Evolutionary conservation across 371 early-diverging fungal species (phyloP), one percentile per base, ranked within the genome.

Genomic region (Funneliformis caledonium): DNA sequence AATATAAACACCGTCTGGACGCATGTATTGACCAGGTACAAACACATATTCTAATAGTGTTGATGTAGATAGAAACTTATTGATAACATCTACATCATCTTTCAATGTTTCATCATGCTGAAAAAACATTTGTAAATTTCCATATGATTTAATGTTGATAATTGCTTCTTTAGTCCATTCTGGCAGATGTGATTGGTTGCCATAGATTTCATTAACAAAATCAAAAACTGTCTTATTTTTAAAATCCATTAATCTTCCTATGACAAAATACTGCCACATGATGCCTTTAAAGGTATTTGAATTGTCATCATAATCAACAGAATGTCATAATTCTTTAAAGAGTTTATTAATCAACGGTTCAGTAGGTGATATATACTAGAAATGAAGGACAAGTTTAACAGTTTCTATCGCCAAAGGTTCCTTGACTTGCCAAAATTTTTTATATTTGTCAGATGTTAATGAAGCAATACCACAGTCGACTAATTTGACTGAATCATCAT

Each of bases 401-500:
- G 7, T 7, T 0, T 16, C 14, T 65, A 65, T 65, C 16, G 67
- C 67, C 1, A 65, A 65, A 65, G 67, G 67, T 65, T 65, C 67
- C 12, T 65, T 65, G 31, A 65, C 67, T 65, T 65, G 67, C 31
- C 31, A 33, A 65, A 33, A 65, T 33, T 16, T 26, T 65, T 33
- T 5, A 65, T 42, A 14, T 65, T 31, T 26, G 11, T 26, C 42
- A 5, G 31, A 42, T 16, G 14, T 65, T 31, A 65, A 65, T 33
- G 67, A 65, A 65, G 31, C 42, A 26, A 65, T 65, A 4, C 67
- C 67, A 65, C 67, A 65, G 31, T 65, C 67, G 42, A 65, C 67
- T 33, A 65, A 16, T 26, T 42, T 26, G 22, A 9, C 19, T 16
- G 67, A 31, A 33, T 65, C 11, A 65, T 65, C 67, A 42, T 31